Evolutionary conservation across 2,329 filamentous ascomycete species (phyloP).

Genomic region (Aureobasidium sp.): DNA sequence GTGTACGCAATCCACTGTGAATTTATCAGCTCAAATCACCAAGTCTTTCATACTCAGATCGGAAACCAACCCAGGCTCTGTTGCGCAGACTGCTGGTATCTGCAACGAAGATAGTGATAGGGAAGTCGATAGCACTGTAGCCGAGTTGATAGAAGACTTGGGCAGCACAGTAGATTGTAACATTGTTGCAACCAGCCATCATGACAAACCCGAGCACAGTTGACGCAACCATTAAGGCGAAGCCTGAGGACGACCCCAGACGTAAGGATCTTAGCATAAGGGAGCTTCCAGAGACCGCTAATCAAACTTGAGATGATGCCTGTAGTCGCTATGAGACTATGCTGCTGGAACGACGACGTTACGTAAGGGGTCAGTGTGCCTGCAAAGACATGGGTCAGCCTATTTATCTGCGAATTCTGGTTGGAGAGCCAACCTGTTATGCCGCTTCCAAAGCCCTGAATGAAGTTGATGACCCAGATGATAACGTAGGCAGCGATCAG

Average conservation of each 20-base stretch:
- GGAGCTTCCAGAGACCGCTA: constrained; percentile 28
- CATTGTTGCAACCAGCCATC: constrained; percentile 21
- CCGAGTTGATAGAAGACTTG: constrained; percentile 25
- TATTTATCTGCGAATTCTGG: neutral
- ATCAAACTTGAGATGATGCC: constrained; percentile 29
- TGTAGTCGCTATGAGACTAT: constrained; percentile 28
- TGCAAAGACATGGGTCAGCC: neutral
- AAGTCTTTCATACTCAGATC: neutral
- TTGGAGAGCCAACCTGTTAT: constrained; percentile 21
- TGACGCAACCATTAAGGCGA: constrained; percentile 25
- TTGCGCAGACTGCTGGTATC: constrained; percentile 25
- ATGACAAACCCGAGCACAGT: constrained; percentile 20
- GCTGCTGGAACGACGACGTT: constrained; percentile 25
- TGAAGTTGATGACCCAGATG: constrained; percentile 41
- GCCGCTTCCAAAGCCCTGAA: constrained; percentile 38
- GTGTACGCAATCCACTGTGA: constrained; percentile 22
- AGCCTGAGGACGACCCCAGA: constrained; percentile 34
- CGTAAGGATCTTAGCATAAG: constrained; percentile 31
- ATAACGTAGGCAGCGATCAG: constrained; percentile 33
- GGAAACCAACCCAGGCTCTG: constrained; percentile 14
- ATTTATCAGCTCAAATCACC: neutral
- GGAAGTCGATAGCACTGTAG: constrained; percentile 23
- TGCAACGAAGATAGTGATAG: constrained; percentile 25
- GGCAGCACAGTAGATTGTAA: constrained; percentile 22
- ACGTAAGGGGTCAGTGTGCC: constrained; percentile 31